Evolutionary conservation across 2,329 filamentous ascomycete species (phyloP), one percentile per base, ranked within the genome.

Genomic region (Beauveria sp.): DNA sequence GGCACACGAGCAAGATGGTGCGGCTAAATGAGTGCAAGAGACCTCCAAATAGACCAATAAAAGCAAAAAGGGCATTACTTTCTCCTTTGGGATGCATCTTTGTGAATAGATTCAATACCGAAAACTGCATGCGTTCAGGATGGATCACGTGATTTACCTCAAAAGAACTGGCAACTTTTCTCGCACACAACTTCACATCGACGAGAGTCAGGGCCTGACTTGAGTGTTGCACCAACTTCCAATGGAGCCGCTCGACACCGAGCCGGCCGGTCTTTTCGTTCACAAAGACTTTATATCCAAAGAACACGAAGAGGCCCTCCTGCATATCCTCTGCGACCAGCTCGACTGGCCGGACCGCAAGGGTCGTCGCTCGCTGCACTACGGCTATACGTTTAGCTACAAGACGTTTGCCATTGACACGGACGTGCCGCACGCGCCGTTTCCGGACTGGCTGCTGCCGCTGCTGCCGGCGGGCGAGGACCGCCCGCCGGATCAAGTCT

Each of bases 371-470:
- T 83, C 80, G 0, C 71, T 83, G 0, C 81, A 84, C 67, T 84
- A 79, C 64, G 81, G 81, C 56, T 81, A 83, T 67, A 81, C 79
- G 0, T 84, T 84, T 66, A 79, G 80, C 72, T 84, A 84, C 67
- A 82, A 81, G 66, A 84, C 81, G 1, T 84, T 84, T 63, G 79
- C 78, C 1, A 76, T 84, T 26, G 81, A 83, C 65, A 71, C 75
- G 0, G 70, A 77, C 9, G 77, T 77, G 0, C 79, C 80, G 0
- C 83, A 77, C 66, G 77, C 74, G 50, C 72, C 76, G 0, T 83
- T 84, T 28, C 81, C 81, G 0, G 72, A 71, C 1, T 84, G 81
- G 80, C 72, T 84, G 0, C 62, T 69, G 3, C 78, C 79, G 1
- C 70, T 84, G 1, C 72, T 84, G 3, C 77, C 81, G 0, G 70